Conservation (phyloP, 495 filamentous ascomycete species). For the Penicillium waksmanii region DNA sequence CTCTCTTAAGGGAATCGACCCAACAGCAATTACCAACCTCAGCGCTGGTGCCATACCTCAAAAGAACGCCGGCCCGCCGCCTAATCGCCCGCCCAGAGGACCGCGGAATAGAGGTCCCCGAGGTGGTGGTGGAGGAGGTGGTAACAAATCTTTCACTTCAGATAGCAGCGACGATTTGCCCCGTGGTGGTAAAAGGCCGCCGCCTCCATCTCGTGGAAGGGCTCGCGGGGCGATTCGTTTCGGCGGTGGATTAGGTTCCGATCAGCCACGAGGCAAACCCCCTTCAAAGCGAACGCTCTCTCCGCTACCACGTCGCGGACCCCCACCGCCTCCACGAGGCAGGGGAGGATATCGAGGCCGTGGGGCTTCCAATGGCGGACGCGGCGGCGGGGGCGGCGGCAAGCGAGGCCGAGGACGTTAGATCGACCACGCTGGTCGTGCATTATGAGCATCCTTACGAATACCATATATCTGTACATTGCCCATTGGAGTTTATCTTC, state of each 20-base stretch:
- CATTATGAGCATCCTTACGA: conserved; percentile 1
- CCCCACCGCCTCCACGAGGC: conserved; percentile 22
- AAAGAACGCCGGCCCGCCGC: not conserved
- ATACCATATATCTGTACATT: conserved; percentile 5
- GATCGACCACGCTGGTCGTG: conserved; percentile 3
- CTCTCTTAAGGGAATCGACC: conserved; percentile 40
- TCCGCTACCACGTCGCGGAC: not conserved
- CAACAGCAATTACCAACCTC: conserved; percentile 39
- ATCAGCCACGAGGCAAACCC: conserved; percentile 17
- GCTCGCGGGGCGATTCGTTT: conserved; percentile 37
- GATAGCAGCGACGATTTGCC: conserved; percentile 21
- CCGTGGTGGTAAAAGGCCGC: conserved; percentile 24
- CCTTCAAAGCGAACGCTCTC: conserved; percentile 13
- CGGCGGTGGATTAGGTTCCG: conserved; percentile 10
- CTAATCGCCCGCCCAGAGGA: not conserved
- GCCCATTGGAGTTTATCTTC: not conserved
- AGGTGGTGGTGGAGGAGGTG: conserved; percentile 7
- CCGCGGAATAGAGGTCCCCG: not conserved
- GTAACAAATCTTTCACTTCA: conserved; percentile 4
- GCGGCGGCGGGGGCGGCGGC: conserved; percentile 1
- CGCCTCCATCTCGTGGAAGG: conserved; percentile 24
- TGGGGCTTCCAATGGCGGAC: conserved; percentile 7
- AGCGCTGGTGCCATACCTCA: conserved; percentile 24
- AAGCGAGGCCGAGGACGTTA: conserved; percentile 6
- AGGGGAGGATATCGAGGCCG: conserved; percentile 22